phyloP scores from a whole-genome alignment of 441 rosid species.

The Aquilaria agallochum region DNA sequence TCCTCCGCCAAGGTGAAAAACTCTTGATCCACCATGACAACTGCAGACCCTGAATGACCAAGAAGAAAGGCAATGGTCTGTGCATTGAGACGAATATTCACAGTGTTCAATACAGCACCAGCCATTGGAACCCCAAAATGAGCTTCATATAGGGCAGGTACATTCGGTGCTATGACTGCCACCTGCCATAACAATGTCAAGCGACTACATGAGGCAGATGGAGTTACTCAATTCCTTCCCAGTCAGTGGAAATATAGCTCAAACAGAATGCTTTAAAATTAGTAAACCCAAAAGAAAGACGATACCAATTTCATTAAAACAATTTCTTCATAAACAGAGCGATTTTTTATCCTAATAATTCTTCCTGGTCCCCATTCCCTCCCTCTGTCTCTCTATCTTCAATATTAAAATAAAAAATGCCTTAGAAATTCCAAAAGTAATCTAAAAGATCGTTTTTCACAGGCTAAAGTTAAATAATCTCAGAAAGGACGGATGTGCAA shows the following conservation, averaged over 20 bases:
- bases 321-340: background rate
- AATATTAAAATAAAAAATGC: too few species aligned
- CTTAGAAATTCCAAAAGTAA: too few species aligned
- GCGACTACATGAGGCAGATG: background rate
- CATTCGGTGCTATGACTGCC: conserved; percentile 80
- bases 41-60: conserved; percentile 62
- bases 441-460: too few species aligned
- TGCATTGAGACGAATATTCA: conserved; percentile 82
- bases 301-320: too few species aligned
- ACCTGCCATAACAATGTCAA: conserved; percentile 43
- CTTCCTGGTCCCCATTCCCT: too few species aligned
- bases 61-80: conserved; percentile 67
- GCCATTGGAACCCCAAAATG: conserved; percentile 95
- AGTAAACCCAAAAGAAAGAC: background rate
- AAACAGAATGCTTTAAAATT: background rate
- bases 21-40: conserved; percentile 84
- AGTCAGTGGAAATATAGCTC: too few species aligned
- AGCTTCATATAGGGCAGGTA: conserved; percentile 80
- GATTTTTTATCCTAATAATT: too few species aligned
- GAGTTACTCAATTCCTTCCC: too few species aligned
- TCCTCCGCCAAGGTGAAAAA: conserved; percentile 63
- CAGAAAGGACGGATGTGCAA: too few species aligned
- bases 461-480: too few species aligned
- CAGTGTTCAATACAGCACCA: conserved; percentile 74
- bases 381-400: too few species aligned